These are phyloP conservation scores for Scheffersomyces coipomensis DNA, from an alignment of 805 yeast species.

Conservation along the genomic window DNA sequence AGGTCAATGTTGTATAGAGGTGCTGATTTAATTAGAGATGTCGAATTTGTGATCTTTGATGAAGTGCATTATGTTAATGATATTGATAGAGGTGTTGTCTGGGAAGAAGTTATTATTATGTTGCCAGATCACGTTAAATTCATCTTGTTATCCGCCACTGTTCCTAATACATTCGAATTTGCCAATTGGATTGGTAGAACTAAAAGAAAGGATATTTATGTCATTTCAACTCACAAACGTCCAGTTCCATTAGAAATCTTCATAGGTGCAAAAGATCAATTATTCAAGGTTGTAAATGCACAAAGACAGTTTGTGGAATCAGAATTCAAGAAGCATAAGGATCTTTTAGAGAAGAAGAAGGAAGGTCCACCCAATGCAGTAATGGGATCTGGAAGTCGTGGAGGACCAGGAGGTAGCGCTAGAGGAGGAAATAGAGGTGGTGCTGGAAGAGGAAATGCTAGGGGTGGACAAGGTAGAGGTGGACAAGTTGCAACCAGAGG, in stretches of 20 bases:
- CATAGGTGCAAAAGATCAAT: slow-evolving; percentile 75
- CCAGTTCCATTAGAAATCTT: slow-evolving; percentile 93
- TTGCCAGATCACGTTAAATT: slow-evolving; percentile 94
- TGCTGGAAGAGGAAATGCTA: slow-evolving; percentile 30
- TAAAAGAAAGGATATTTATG: slow-evolving; percentile 92
- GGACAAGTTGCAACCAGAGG: slow-evolving; percentile 10
- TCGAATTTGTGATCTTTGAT: slow-evolving; percentile 95
- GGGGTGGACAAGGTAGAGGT: slow-evolving; percentile 36
- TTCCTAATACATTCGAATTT: slow-evolving; percentile 96
- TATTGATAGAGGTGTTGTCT: slow-evolving; percentile 95
- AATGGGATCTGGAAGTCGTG: slow-evolving; percentile 41
- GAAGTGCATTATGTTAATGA: slow-evolving; percentile 98
- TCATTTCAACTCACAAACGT: slow-evolving; percentile 92
- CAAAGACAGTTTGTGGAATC: slow-evolving; percentile 64
- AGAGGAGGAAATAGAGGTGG: slow-evolving; percentile 41
- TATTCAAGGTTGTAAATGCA: slow-evolving; percentile 73
- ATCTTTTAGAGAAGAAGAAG: slow-evolving; percentile 44
- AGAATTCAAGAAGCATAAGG: slow-evolving; percentile 63
- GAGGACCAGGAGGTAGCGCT: slow-evolving; percentile 44
- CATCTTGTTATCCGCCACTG: slow-evolving; percentile 91
- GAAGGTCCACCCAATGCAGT: slow-evolving; percentile 28
- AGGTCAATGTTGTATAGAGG: slow-evolving; percentile 96
- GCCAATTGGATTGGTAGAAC: slow-evolving; percentile 99
- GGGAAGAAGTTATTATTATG: slow-evolving; percentile 99
- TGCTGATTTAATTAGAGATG: slow-evolving; percentile 94